Evolutionary conservation across 2,329 filamentous ascomycete species (phyloP), one percentile per base, ranked within the genome.

Genomic region (Calonectria honghensis): DNA sequence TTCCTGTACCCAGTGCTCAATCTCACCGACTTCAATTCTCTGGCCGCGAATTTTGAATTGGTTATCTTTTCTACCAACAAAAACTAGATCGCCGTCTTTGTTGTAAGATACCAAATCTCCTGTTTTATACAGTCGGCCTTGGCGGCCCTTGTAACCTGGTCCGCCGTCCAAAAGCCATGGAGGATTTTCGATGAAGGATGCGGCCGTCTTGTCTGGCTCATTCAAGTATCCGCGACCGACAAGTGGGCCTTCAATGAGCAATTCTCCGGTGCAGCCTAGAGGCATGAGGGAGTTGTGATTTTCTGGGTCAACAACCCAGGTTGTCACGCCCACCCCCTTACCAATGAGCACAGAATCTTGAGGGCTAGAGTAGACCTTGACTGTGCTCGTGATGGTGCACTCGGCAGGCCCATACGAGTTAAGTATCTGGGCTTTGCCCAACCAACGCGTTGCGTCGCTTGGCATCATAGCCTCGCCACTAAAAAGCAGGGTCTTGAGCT

Each of bases 41-140:
- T 88, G 91, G 13, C 92, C 92, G 20, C 88, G 86, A 11, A 92
- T 82, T 81, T 92, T 92, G 61, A 92, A 86, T 78, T 92, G 90
- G 0, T 85, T 86, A 76, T 92, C 90, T 75, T 90, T 90, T 20
- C 91, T 85, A 45, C 89, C 90, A 41, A 89, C 77, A 63, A 86
- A 89, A 0, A 84, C 76, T 7, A 90, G 78, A 37, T 79, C 79
- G 1, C 86, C 86, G 65, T 88, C 85, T 0, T 81, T 77, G 41
- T 85, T 80, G 41, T 88, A 88, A 51, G 79, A 81, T 5, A 82
- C 88, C 9, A 90, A 81, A 74, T 90, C 88, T 5, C 88, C 88
- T 1, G 88, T 89, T 70, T 85, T 86, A 77, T 88, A 90, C 4
- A 86, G 72, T 1, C 81, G 52, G 6, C 72, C 68, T 9, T 27